Conservation (phyloP, 306 rosid species). For the Prosopis cineraria region DNA sequence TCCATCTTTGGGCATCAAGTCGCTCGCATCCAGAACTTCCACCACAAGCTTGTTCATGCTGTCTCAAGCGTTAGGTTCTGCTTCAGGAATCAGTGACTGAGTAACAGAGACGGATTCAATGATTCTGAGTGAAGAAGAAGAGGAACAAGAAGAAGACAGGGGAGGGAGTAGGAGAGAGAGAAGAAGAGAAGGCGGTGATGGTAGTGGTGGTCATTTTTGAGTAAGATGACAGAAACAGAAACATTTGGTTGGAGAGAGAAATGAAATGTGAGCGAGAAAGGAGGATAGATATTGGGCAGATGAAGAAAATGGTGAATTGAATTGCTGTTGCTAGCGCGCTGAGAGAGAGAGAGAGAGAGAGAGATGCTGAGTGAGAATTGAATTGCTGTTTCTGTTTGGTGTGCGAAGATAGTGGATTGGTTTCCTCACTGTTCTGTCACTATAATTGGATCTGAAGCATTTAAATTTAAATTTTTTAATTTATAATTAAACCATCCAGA, state of each 20-base stretch:
- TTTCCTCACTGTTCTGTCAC: too few relatives aligned
- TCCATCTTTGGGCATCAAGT: conserved; percentile 82
- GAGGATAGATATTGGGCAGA: background rate
- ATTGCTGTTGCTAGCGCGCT: too few relatives aligned
- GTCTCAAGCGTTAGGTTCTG: background rate
- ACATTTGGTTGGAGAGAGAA: conserved; percentile 33
- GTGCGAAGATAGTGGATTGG: too few relatives aligned
- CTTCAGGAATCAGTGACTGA: background rate
- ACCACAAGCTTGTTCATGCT: conserved; percentile 70
- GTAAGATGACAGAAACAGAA: conserved; percentile 62
- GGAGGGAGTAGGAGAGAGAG: conserved; percentile 14
- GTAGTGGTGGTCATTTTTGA: conserved; percentile 49
- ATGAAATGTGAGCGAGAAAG: background rate
- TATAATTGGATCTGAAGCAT: too few relatives aligned
- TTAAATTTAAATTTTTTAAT: too few relatives aligned
- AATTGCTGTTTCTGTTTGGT: too few relatives aligned
- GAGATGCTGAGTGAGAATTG: too few relatives aligned
- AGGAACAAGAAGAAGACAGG: conserved; percentile 13
- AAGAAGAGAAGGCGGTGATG: background rate
- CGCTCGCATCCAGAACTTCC: conserved; percentile 71
- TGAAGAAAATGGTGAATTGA: background rate
- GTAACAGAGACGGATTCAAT: background rate
- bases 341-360: too few relatives aligned
- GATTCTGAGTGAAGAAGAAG: background rate
- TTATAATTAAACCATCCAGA: too few relatives aligned